Conservation (phyloP, 108 stramenopile genomes). For the Conticribra guillardii region DNA sequence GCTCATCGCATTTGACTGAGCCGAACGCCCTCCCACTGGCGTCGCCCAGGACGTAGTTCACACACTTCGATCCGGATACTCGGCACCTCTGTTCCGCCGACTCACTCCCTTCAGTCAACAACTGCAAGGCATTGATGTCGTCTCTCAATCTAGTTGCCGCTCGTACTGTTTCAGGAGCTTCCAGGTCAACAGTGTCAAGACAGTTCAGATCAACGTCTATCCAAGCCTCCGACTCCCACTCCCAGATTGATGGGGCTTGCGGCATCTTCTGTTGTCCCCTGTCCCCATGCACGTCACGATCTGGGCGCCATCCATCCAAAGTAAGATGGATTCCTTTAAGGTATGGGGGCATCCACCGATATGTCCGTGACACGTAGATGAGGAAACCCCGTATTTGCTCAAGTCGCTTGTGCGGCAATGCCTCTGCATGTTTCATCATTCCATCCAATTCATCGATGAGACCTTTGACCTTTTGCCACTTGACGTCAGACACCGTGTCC, state of each 20-base stretch:
- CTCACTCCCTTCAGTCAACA: not conserved
- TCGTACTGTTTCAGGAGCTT: not conserved
- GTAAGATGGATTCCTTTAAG: conserved; percentile 58
- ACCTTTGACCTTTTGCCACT: not conserved
- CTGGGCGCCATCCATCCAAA: conserved; percentile 42
- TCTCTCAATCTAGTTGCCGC: not conserved
- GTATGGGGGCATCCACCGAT: conserved; percentile 43
- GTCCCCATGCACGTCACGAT: conserved; percentile 40
- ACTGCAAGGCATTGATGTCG: not conserved
- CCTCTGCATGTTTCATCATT: not conserved
- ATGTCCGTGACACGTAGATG: conserved; percentile 48
- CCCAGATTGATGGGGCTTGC: not conserved
- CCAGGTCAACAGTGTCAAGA: no score
- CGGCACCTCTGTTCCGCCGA: not conserved
- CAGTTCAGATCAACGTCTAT: no score
- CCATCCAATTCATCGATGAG: not conserved
- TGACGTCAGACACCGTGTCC: conserved; percentile 15
- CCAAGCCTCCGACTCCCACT: not conserved
- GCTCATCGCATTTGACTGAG: not conserved
- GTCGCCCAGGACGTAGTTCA: conserved; percentile 36
- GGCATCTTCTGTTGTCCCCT: not conserved
- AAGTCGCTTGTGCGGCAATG: not conserved
- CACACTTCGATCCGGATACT: not conserved
- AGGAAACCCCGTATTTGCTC: conserved; percentile 44
- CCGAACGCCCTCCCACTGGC: conserved; percentile 32